Evolutionary conservation across 352 stramenopile species (phyloP), one percentile per base, ranked within the genome.

Genomic region (Globisporangium lucens): DNA sequence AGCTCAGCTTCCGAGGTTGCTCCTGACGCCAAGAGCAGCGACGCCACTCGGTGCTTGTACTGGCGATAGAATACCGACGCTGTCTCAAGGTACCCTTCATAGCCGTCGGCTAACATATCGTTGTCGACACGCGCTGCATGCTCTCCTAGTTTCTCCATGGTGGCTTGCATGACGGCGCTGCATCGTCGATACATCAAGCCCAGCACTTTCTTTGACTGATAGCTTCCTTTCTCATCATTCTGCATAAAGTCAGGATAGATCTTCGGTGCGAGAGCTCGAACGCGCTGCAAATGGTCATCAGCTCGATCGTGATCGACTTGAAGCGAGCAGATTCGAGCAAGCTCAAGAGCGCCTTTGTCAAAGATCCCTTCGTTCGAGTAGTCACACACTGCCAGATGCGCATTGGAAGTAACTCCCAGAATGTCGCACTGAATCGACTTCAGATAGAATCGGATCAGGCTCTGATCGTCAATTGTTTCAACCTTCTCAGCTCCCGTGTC

Each of bases 161-260:
- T 86, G 3, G 74, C 70, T 41, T 76, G 70, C 59, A 88, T 68
- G 20, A 90, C 75, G 20, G 81, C 75, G 36, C 82, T 80, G 51
- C 78, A 86, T 22, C 83, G 79, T 0, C 86, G 88, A 67, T 85
- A 94, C 75, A 95, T 83, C 30, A 89, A 79, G 3, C 88, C 88
- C 8, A 94, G 68, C 43, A 91, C 73, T 49, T 93, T 93, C 30
- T 70, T 78, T 4, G 88, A 95, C 61, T 72, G 74, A 57, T 94
- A 93, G 20, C 68, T 80, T 0, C 72, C 68, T 24, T 90, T 91
- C 12, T 89, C 79, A 7, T 69, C 74, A 49, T 90, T 95, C 36
- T 85, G 70, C 86, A 95, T 90, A 58, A 94, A 95, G 43, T 94
- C 88, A 2, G 88, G 85, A 55, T 94, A 95, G 33, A 73, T 75